Evolutionary conservation across 2,329 filamentous ascomycete species (phyloP).

Genomic region (Colletotrichum costaricense): DNA sequence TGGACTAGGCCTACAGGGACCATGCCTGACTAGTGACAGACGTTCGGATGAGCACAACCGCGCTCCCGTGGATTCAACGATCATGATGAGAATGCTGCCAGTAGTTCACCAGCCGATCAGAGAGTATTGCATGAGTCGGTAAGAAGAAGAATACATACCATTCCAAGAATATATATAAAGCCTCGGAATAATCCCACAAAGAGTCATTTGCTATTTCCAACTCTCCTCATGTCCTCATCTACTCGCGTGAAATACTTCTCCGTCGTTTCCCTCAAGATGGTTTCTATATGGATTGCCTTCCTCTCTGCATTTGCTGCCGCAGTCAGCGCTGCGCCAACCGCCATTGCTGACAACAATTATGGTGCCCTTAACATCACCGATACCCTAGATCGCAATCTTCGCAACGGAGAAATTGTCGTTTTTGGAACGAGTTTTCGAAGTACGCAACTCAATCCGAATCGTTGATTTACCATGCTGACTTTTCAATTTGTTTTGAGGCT

Average conservation of each 20-base stretch:
- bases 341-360: background rate
- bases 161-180: too few species aligned
- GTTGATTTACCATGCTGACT: background rate
- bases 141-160: too few species aligned
- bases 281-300: slow-evolving; percentile 15
- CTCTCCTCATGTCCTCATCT: background rate
- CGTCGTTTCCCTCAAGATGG: background rate
- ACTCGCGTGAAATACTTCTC: too few species aligned
- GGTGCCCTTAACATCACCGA: slow-evolving; percentile 12
- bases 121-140: too few species aligned
- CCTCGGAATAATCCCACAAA: too few species aligned
- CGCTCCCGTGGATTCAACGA: too few species aligned
- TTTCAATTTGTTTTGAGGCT: background rate
- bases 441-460: background rate
- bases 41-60: too few species aligned
- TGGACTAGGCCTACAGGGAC: too few species aligned
- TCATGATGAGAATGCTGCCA: too few species aligned
- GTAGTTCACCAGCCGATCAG: too few species aligned
- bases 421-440: background rate
- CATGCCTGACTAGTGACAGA: too few species aligned
- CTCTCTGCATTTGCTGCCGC: slow-evolving; percentile 1
- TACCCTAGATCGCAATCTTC: background rate
- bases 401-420: slow-evolving; percentile 16
- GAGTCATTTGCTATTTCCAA: too few species aligned
- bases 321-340: slow-evolving; percentile 18